Evolutionary conservation across 495 filamentous ascomycete species (phyloP), one percentile per base, ranked within the genome.

Genomic region (Letharia columbiana): DNA sequence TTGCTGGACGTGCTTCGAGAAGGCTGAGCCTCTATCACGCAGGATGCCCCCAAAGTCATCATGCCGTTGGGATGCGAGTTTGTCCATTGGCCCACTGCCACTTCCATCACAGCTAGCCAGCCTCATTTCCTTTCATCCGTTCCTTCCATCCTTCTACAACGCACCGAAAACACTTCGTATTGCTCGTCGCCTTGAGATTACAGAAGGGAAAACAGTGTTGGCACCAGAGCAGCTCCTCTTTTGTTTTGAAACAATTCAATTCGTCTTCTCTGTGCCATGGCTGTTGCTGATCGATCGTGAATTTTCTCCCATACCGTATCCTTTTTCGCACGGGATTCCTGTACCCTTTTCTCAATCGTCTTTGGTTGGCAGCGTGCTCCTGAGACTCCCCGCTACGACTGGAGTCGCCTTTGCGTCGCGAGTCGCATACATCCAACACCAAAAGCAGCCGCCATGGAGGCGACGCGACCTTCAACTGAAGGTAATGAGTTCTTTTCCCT

Each of bases 361-460:
- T 18, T 9, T 7, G 12, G 18, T 20, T 37, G 54, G 33, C 33
- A 35, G 9, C 15, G 33, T 18, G 54, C 15, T 57, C 33, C 2
- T 10, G 20, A 57, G 17, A 56, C 31, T 56, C 50, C 4, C 54
- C 17, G 54, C 54, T 37, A 37, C 33, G 39, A 20, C 1, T 57
- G 1, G 33, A 37, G 54, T 37, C 54, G 33, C 31, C 31, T 57
- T 56, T 20, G 31, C 31, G 33, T 57, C 54, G 54, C 54, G 18
- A 20, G 17, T 57, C 54, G 54, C 54, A 15, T 56, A 56, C 28
- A 17, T 35, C 31, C 13, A 15, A 57, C 15, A 18, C 33, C 13
- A 57, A 37, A 28, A 57, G 33, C 33, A 57, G 54, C 54, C 54
- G 54, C 54, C 54, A 37, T 57, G 54, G 33, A 57, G 54, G 33